Conservation (phyloP, 2,329 filamentous ascomycete species). For the Aspergillus pseudoviridinutans region DNA sequence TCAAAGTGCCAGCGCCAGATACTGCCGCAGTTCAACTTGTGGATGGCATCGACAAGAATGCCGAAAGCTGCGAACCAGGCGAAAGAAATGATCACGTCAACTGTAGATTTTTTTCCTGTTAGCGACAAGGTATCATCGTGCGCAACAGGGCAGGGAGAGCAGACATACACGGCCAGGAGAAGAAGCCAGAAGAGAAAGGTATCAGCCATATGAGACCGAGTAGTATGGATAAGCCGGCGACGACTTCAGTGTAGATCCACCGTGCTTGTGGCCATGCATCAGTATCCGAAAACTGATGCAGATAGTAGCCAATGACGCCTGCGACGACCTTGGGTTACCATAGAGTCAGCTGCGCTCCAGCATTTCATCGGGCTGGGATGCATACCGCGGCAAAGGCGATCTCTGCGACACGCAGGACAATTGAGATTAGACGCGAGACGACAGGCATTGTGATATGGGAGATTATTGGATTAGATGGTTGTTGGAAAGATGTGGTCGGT, state of each 20-base stretch:
- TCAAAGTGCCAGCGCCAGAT: conserved; percentile 60
- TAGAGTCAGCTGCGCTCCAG: conserved; percentile 13
- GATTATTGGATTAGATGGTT: neutral
- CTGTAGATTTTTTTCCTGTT: conserved; percentile 18
- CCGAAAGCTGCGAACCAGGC: conserved; percentile 69
- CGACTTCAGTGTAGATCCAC: conserved; percentile 71
- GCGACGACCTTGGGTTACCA: conserved; percentile 49
- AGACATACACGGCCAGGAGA: conserved; percentile 58
- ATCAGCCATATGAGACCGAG: conserved; percentile 69
- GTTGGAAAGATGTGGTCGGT: neutral
- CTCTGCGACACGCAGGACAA: conserved; percentile 58
- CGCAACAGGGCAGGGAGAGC: neutral
- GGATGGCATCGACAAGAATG: conserved; percentile 57
- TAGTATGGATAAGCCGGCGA: conserved; percentile 65
- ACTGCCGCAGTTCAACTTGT: conserved; percentile 50
- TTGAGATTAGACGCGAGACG: conserved; percentile 52
- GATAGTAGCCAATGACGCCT: conserved; percentile 64
- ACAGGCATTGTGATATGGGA: conserved; percentile 42
- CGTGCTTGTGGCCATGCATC: conserved; percentile 57
- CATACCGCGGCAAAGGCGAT: conserved; percentile 66
- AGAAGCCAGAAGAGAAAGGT: conserved; percentile 64
- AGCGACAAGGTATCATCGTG: neutral
- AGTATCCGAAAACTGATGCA: conserved; percentile 48
- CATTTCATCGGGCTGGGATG: neutral
- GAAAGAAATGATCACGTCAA: conserved; percentile 65